These are phyloP conservation scores for Dactylellina leptospora DNA, from an alignment of 2,329 filamentous ascomycete genomes.

Conservation along the genomic window DNA sequence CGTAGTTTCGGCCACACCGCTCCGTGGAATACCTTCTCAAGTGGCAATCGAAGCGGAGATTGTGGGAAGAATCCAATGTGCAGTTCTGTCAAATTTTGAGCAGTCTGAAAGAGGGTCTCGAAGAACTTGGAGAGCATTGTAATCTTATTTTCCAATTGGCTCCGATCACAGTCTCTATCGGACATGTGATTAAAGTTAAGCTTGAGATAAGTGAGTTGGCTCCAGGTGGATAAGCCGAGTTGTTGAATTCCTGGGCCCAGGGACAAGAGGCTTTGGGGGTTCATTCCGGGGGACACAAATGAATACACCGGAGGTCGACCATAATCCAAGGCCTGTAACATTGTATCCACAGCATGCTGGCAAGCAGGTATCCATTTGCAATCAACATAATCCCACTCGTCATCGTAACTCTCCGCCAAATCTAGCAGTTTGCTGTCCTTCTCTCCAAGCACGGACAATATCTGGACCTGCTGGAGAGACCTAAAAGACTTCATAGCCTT, in stretches of 20 bases:
- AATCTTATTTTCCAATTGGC: slow-evolving; percentile 66
- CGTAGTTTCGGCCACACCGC: slow-evolving; percentile 70
- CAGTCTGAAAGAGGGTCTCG: slow-evolving; percentile 67
- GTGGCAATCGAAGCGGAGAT: slow-evolving; percentile 66
- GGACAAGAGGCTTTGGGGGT: slow-evolving; percentile 61
- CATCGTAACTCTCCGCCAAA: slow-evolving; percentile 57
- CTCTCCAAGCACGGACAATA: slow-evolving; percentile 70
- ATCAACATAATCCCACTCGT: slow-evolving; percentile 63
- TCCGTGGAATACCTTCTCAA: slow-evolving; percentile 71
- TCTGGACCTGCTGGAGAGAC: slow-evolving; percentile 71
- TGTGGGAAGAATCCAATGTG: slow-evolving; percentile 72
- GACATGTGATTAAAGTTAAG: slow-evolving; percentile 70
- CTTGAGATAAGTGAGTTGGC: slow-evolving; percentile 70
- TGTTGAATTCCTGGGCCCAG: slow-evolving; percentile 58
- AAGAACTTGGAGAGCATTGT: slow-evolving; percentile 68
- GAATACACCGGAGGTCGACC: slow-evolving; percentile 68
- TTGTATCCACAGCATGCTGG: slow-evolving; percentile 69
- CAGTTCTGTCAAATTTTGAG: slow-evolving; percentile 70
- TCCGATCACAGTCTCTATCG: slow-evolving; percentile 60
- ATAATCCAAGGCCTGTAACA: slow-evolving; percentile 68
- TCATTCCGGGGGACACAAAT: slow-evolving; percentile 72
- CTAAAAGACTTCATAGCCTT: slow-evolving; percentile 69
- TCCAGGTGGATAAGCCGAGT: slow-evolving; percentile 67
- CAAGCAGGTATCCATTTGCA: slow-evolving; percentile 72
- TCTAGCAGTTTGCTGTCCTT: slow-evolving; percentile 64